Evolutionary conservation across 2,329 filamentous ascomycete genomes (phyloP).

Genomic region (Xylariaceae sp.): DNA sequence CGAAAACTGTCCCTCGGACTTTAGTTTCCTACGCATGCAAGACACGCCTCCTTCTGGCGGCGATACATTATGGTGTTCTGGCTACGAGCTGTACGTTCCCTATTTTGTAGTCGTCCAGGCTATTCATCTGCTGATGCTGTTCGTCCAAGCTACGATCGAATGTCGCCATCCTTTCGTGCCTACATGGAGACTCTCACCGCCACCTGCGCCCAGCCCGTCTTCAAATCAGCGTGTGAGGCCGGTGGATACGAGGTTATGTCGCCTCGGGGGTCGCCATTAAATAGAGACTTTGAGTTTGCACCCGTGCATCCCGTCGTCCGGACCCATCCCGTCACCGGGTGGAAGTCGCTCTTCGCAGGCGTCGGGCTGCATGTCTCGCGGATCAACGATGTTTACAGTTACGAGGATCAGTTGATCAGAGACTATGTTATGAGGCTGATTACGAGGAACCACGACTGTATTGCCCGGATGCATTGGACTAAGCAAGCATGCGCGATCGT

Average conservation of each 20-base stretch:
- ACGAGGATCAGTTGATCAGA: slow-evolving; percentile 41
- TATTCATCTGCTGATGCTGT: neutral
- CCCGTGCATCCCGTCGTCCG: slow-evolving; percentile 59
- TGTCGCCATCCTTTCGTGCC: slow-evolving; percentile 49
- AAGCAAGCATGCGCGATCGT: slow-evolving; percentile 42
- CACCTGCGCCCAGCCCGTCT: slow-evolving; percentile 44
- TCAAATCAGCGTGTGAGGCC: slow-evolving; percentile 40
- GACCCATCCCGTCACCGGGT: slow-evolving; percentile 65
- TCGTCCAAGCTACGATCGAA: slow-evolving; percentile 47
- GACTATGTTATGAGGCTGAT: slow-evolving; percentile 42
- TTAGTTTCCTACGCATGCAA: slow-evolving; percentile 38
- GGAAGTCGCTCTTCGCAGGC: slow-evolving; percentile 49
- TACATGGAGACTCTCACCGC: slow-evolving; percentile 52
- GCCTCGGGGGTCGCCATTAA: slow-evolving; percentile 52
- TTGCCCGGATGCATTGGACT: slow-evolving; percentile 45
- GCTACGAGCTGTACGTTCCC: slow-evolving; percentile 40
- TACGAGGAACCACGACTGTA: slow-evolving; percentile 44
- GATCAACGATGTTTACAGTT: slow-evolving; percentile 41
- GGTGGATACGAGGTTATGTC: slow-evolving; percentile 45
- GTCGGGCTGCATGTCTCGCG: slow-evolving; percentile 39
- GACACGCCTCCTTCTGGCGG: slow-evolving; percentile 38
- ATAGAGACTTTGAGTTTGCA: slow-evolving; percentile 50
- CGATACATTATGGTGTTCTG: slow-evolving; percentile 46
- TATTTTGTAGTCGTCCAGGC: neutral
- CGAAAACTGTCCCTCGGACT: slow-evolving; percentile 38